Conservation (phyloP, 148 eudicot species). For the Rhododendron ovatum region DNA sequence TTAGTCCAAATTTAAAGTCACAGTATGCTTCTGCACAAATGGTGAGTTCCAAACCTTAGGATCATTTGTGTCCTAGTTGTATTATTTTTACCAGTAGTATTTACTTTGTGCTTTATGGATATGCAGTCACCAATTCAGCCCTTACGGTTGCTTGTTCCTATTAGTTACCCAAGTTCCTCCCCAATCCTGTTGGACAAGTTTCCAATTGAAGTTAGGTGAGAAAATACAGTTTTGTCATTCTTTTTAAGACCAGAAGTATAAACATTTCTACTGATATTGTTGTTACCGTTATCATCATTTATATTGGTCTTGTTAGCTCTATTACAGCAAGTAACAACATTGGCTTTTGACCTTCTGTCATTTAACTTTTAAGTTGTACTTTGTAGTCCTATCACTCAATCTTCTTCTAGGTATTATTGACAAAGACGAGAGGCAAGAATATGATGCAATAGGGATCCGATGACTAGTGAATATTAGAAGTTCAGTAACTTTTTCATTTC, state of each 20-base stretch:
- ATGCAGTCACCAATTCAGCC: constrained; percentile 95
- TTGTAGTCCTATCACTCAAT: background rate
- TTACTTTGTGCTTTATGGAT: constrained; percentile 14
- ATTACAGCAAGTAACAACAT: background rate
- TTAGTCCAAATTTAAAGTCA: constrained; percentile 72
- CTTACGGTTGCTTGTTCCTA: constrained; percentile 73
- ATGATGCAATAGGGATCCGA: background rate
- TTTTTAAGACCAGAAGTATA: background rate
- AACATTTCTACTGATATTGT: background rate
- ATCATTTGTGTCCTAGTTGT: background rate
- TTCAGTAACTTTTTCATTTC: background rate
- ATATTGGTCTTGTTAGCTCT: background rate
- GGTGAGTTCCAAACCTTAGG: constrained; percentile 36
- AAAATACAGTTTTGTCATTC: background rate
- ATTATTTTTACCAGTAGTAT: background rate
- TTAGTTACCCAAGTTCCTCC: constrained; percentile 82
- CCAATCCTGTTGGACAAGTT: constrained; percentile 88
- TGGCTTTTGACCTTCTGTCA: background rate
- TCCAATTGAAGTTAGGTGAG: constrained; percentile 78
- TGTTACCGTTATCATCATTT: background rate
- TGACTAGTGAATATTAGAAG: background rate
- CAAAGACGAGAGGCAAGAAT: background rate
- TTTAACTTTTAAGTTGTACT: no score
- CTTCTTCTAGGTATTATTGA: background rate
- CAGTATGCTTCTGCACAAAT: constrained; percentile 83